Conservation (phyloP, 75 land plant species). For the Selaginella tamariscina region DNA sequence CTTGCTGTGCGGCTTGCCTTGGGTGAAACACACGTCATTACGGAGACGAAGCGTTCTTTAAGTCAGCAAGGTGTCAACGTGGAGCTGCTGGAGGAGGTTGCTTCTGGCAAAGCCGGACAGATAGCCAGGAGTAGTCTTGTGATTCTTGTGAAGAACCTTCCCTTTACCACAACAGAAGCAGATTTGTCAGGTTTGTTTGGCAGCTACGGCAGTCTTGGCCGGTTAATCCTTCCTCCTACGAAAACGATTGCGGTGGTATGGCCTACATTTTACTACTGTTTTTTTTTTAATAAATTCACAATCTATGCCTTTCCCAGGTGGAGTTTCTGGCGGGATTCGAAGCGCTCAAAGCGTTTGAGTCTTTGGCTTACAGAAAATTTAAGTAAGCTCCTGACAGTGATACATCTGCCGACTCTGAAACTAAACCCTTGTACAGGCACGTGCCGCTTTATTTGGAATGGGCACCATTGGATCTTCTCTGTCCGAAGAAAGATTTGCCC, state of each 20-base stretch:
- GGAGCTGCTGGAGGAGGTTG: slow-evolving; percentile 51
- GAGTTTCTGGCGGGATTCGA: neutral
- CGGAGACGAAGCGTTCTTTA: slow-evolving; percentile 79
- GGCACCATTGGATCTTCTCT: slow-evolving; percentile 67
- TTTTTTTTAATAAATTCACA: neutral
- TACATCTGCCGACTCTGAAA: neutral
- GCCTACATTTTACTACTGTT: neutral
- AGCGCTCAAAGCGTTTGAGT: neutral
- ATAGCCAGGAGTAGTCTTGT: slow-evolving; percentile 70
- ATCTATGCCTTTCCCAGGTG: neutral
- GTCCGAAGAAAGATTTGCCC: slow-evolving; percentile 12
- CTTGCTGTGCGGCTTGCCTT: slow-evolving; percentile 88
- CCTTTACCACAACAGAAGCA: slow-evolving; percentile 59
- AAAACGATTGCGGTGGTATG: slow-evolving; percentile 83
- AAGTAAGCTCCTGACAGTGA: neutral
- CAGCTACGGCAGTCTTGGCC: slow-evolving; percentile 72
- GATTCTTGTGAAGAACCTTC: slow-evolving; percentile 81
- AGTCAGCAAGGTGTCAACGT: slow-evolving; percentile 69
- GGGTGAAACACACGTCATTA: slow-evolving; percentile 88
- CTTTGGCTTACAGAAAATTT: neutral
- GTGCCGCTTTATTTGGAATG: slow-evolving; percentile 93
- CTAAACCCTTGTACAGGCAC: slow-evolving; percentile 36
- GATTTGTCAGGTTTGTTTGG: slow-evolving; percentile 83
- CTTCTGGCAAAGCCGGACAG: slow-evolving; percentile 43
- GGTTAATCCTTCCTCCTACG: slow-evolving; percentile 81